Conservation (phyloP, 2,329 filamentous ascomycete species). For the Immersiporthe knoxdaviesiana region DNA sequence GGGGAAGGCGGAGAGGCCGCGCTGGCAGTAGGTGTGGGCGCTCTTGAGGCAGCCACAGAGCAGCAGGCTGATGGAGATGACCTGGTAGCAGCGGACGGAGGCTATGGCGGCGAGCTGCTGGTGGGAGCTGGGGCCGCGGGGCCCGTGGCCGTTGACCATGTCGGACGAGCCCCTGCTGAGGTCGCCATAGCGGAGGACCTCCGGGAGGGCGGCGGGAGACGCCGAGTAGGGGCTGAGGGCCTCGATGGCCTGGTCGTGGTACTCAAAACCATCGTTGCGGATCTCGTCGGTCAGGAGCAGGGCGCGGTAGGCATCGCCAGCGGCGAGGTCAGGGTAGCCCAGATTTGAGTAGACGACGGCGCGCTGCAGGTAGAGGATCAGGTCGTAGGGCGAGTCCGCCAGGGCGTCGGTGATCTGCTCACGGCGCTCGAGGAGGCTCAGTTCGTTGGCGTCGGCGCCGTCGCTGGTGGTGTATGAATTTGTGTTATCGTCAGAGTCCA, state of each 20-base stretch:
- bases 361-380: conserved; percentile 69
- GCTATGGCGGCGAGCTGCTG: conserved; percentile 51
- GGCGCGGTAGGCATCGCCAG: conserved; percentile 87
- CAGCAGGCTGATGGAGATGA: conserved; percentile 60
- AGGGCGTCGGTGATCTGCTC: conserved; percentile 60
- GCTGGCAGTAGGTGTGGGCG: conserved; percentile 66
- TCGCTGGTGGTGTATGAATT: conserved; percentile 35
- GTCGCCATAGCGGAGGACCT: conserved; percentile 51
- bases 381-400: conserved; percentile 58
- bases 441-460: conserved; percentile 45
- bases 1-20: conserved; percentile 60
- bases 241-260: conserved; percentile 69
- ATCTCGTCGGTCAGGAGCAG: conserved; percentile 85
- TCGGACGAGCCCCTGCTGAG: conserved; percentile 42
- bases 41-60: conserved; percentile 71
- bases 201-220: conserved; percentile 41
- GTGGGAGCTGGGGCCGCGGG: conserved; percentile 40
- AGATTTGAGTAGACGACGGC: conserved; percentile 73
- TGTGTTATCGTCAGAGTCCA: conserved; percentile 33
- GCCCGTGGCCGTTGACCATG: conserved; percentile 39
- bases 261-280: conserved; percentile 78
- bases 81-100: conserved; percentile 62
- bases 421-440: conserved; percentile 57
- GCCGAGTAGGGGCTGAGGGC: conserved; percentile 48
- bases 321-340: conserved; percentile 86